These are phyloP conservation scores for Bacterosira constricta DNA, from an alignment of 108 stramenopile species.

Conservation along the genomic window DNA sequence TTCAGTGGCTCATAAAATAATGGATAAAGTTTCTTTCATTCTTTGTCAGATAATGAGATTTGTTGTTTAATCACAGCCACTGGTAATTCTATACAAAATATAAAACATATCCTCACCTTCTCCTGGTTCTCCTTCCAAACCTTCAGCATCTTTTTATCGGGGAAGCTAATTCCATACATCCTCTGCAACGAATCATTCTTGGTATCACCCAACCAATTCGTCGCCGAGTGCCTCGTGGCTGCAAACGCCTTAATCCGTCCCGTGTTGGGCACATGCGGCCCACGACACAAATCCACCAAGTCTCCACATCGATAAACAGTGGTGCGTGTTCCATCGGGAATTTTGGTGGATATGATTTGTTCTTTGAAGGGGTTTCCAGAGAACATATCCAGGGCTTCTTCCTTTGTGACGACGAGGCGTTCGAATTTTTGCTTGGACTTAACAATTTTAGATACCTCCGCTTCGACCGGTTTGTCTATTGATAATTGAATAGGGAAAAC, in stretches of 20 bases:
- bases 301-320: slow-evolving; percentile 98
- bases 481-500: neutral
- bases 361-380: slow-evolving; percentile 98
- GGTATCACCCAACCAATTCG: slow-evolving; percentile 98
- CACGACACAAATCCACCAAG: slow-evolving; percentile 98
- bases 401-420: slow-evolving; percentile 97
- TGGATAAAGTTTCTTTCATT: slow-evolving; percentile 53
- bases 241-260: slow-evolving; percentile 97
- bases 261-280: slow-evolving; percentile 96
- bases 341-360: slow-evolving; percentile 92
- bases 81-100: too few species aligned
- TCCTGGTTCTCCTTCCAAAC: slow-evolving; percentile 94
- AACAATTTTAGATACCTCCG: slow-evolving; percentile 83
- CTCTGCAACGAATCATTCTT: slow-evolving; percentile 98
- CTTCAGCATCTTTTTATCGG: slow-evolving; percentile 97
- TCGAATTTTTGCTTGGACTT: slow-evolving; percentile 98
- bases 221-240: slow-evolving; percentile 86
- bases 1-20: slow-evolving; percentile 62
- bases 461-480: slow-evolving; percentile 76
- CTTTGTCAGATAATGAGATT: slow-evolving; percentile 84
- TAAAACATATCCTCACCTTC: slow-evolving; percentile 55
- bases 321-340: slow-evolving; percentile 94
- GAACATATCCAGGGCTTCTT: slow-evolving; percentile 96
- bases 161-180: slow-evolving; percentile 98
- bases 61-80: slow-evolving; percentile 59